These are phyloP conservation scores for Kentomonas sorsogonicus DNA, from an alignment of 208 protist genomes.

Conservation along the genomic window DNA sequence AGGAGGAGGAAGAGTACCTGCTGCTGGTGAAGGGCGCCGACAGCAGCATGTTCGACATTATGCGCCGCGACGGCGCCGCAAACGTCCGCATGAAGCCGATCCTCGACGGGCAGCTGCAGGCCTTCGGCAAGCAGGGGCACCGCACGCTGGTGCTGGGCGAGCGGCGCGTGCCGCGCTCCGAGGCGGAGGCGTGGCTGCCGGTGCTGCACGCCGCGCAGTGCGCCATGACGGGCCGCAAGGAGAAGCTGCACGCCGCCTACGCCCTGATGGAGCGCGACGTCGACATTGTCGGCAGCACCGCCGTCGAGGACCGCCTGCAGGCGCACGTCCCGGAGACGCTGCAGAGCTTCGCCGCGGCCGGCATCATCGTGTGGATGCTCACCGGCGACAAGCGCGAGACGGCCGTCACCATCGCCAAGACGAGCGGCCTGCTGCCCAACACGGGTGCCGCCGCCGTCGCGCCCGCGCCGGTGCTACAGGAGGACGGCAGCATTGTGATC, in stretches of 20 bases:
- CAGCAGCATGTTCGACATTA: conserved; percentile 73
- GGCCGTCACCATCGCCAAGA: conserved; percentile 93
- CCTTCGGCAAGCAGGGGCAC: conserved; percentile 48
- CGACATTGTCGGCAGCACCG: conserved; percentile 88
- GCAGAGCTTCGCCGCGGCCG: conserved; percentile 68
- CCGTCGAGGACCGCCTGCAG: conserved; percentile 96
- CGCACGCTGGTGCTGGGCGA: conserved; percentile 75
- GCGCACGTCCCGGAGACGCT: conserved; percentile 92
- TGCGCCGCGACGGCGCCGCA: too few species aligned
- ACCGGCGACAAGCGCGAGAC: conserved; percentile 98
- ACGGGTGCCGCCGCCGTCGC: conserved; percentile 12
- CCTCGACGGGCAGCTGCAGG: conserved; percentile 40
- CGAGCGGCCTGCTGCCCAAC: conserved; percentile 41
- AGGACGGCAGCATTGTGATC: neutral
- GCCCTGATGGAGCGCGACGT: conserved; percentile 78
- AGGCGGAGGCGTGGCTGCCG: conserved; percentile 59
- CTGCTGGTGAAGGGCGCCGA: conserved; percentile 86
- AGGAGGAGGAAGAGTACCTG: conserved; percentile 21
- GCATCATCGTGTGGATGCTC: conserved; percentile 95
- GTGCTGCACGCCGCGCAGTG: conserved; percentile 56
- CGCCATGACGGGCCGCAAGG: conserved; percentile 45
- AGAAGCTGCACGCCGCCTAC: conserved; percentile 56
- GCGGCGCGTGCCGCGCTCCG: conserved; percentile 37
- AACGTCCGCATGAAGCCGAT: conserved; percentile 21
- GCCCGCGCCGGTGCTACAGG: too few species aligned